Evolutionary conservation across 371 early-diverging fungal genomes (phyloP), one percentile per base, ranked within the genome.

Genomic region (Actinomortierella wolfii): DNA sequence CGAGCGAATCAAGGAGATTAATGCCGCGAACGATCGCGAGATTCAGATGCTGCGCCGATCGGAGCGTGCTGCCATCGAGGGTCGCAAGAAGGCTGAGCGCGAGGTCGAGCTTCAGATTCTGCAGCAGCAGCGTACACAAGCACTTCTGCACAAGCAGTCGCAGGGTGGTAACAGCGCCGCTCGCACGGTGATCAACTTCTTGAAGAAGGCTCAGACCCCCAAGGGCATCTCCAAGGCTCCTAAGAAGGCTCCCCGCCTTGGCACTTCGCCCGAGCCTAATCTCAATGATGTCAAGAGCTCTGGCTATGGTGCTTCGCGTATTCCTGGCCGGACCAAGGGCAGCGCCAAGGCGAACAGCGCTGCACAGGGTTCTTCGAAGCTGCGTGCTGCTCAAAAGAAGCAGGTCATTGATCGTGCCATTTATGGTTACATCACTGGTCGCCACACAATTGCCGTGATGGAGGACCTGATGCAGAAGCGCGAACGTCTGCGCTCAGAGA

Each of bases 1-100:
- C 0, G 84, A 88, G 56, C 79, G 84, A 14, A 84, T 86, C 23
- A 83, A 90, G 45, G 90, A 89, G 34, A 81, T 88, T 62, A 82
- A 86, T 57, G 82, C 84, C 5, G 67, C 79, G 11, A 89, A 87
- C 51, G 88, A 91, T 62, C 80, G 89, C 20, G 88, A 90, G 63
- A 88, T 94, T 47, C 86, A 89, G 43, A 81, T 83, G 41, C 70
- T 94, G 43, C 84, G 87, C 40, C 78, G 90, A 20, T 84, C 87
- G 41, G 91, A 93, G 69, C 61, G 61, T 46, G 67, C 73, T 21
- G 89, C 89, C 2, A 79, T 77, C 14, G 87, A 89, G 49, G 83
- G 83, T 14, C 84, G 86, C 24, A 86, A 88, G 67, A 81, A 86
- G 57, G 68, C 91, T 21, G 92, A 94, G 57, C 74, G 81, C 20